phyloP scores from a whole-genome alignment of 768 basidiomycete species.

The Trametes elegans region DNA sequence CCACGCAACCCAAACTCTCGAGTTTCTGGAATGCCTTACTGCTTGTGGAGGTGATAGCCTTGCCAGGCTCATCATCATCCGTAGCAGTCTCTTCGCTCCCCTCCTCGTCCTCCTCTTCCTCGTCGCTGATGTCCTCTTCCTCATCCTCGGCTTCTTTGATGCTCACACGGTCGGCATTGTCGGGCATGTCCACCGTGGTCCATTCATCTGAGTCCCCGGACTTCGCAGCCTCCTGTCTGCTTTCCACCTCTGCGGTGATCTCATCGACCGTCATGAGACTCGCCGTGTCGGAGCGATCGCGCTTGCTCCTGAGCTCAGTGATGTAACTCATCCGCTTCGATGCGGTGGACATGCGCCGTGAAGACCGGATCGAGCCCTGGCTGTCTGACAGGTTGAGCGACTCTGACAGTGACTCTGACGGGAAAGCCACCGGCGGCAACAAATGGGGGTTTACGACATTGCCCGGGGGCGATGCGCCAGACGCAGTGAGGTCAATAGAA shows the following conservation, averaged over 20 bases:
- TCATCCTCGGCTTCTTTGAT: slow-evolving; percentile 38
- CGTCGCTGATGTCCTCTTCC: slow-evolving; percentile 45
- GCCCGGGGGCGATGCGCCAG: slow-evolving; percentile 35
- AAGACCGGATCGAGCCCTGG: slow-evolving; percentile 39
- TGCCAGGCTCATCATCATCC: slow-evolving; percentile 48
- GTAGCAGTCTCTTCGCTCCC: slow-evolving; percentile 36
- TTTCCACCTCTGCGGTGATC: slow-evolving; percentile 94
- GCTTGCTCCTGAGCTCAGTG: slow-evolving; percentile 76
- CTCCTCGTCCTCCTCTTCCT: slow-evolving; percentile 46
- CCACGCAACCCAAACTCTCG: background rate
- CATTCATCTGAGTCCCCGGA: slow-evolving; percentile 57
- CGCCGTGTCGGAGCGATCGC: slow-evolving; percentile 85
- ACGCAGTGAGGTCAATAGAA: slow-evolving; percentile 58
- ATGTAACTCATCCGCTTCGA: slow-evolving; percentile 76
- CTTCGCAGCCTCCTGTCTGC: slow-evolving; percentile 49
- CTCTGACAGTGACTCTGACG: slow-evolving; percentile 77
- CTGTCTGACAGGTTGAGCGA: slow-evolving; percentile 53
- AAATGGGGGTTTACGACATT: slow-evolving; percentile 49
- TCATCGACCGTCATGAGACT: slow-evolving; percentile 95
- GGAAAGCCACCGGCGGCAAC: slow-evolving; percentile 76
- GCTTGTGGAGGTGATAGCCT: slow-evolving; percentile 54
- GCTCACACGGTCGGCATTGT: slow-evolving; percentile 35
- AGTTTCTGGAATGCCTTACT: slow-evolving; percentile 35
- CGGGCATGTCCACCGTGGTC: slow-evolving; percentile 64
- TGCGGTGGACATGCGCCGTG: slow-evolving; percentile 37